These are phyloP conservation scores for Fusarium brevicatenulatum DNA, from an alignment of 2,329 filamentous ascomycete genomes.

Conservation along the genomic window DNA sequence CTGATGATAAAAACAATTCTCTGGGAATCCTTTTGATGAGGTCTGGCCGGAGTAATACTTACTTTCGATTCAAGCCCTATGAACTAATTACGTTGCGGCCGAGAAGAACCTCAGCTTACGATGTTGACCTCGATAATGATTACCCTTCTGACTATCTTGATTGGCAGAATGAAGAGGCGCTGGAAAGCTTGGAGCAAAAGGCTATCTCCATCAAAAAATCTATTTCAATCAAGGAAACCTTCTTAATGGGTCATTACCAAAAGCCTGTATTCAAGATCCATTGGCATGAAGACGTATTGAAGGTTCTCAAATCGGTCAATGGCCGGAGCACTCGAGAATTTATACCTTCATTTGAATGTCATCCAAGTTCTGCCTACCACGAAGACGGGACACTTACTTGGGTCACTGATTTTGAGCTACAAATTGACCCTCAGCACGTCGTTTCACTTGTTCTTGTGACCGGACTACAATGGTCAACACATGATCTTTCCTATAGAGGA, in stretches of 20 bases:
- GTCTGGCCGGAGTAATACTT: accelerated
- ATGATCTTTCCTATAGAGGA: no score
- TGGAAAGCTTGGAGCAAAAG: not conserved
- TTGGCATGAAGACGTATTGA: not conserved
- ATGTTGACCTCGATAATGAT: not conserved
- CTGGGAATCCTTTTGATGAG: not conserved
- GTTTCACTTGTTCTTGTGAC: not conserved
- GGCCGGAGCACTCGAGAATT: not conserved
- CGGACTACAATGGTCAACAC: not conserved
- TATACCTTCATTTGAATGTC: not conserved
- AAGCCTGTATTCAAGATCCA: not conserved
- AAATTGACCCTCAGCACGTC: accelerated
- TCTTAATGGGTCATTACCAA: not conserved
- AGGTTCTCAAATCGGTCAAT: not conserved
- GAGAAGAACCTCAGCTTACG: accelerated
- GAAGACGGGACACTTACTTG: not conserved
- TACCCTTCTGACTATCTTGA: accelerated
- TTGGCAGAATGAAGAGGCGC: accelerated
- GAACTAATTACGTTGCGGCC: not conserved
- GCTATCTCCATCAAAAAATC: not conserved
- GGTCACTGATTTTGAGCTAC: not conserved
- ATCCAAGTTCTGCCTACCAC: not conserved
- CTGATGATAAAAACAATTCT: accelerated
- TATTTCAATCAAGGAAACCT: accelerated
- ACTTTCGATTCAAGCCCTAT: not conserved